phyloP scores from a whole-genome alignment of 1,284 basidiomycete genomes.

The Trichosporon inkin region DNA sequence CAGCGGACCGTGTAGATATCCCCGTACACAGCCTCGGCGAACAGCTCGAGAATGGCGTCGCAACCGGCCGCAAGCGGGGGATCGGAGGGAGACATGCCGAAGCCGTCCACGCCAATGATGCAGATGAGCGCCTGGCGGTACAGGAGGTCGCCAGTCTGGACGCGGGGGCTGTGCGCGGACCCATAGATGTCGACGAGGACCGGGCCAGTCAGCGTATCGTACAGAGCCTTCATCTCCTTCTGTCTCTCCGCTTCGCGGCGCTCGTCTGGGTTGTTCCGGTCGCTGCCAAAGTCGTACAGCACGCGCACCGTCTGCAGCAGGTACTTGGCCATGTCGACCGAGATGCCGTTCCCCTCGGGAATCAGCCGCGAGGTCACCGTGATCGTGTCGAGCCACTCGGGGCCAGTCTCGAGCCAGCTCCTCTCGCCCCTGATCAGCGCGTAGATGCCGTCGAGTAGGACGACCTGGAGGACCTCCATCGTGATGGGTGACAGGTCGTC shows the following conservation, averaged over 20 bases:
- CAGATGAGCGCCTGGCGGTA: slow-evolving; percentile 13
- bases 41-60: slow-evolving; percentile 19
- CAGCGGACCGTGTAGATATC: slow-evolving; percentile 20
- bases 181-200: slow-evolving; percentile 16
- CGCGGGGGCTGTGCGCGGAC: slow-evolving; percentile 14
- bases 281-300: background rate
- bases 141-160: slow-evolving; percentile 17
- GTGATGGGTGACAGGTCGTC: background rate
- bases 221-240: slow-evolving; percentile 4
- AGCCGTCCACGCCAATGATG: slow-evolving; percentile 14
- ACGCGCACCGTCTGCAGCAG: slow-evolving; percentile 8
- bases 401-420: slow-evolving; percentile 8
- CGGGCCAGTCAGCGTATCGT: slow-evolving; percentile 9
- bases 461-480: slow-evolving; percentile 10
- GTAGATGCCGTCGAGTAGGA: slow-evolving; percentile 8
- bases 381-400: slow-evolving; percentile 11
- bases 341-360: slow-evolving; percentile 15
- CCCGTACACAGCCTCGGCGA: slow-evolving; percentile 14
- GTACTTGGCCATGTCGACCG: slow-evolving; percentile 12
- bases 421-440: slow-evolving; percentile 6
- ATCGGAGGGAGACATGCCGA: slow-evolving; percentile 6
- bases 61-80: slow-evolving; percentile 3
- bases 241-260: background rate
- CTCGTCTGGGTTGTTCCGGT: background rate
- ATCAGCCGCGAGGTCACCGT: slow-evolving; percentile 7